phyloP scores from a whole-genome alignment of 1,139 yeast species.

The Yamadazyma mexicana region DNA sequence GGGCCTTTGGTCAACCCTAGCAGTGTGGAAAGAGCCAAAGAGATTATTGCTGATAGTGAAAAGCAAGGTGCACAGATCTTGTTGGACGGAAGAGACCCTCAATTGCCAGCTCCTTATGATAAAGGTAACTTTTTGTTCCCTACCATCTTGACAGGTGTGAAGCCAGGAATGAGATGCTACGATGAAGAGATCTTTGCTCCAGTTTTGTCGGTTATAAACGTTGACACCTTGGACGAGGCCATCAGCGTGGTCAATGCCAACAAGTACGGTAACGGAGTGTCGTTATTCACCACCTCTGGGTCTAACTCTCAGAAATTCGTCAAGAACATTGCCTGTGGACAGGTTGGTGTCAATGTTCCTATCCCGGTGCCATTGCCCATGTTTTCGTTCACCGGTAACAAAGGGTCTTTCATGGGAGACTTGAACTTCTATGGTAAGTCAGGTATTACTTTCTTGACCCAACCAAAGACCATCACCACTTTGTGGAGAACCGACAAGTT shows the following conservation, averaged over 20 bases:
- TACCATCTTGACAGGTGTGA: constrained; percentile 62
- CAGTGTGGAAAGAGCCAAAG: constrained; percentile 53
- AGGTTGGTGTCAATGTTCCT: constrained; percentile 79
- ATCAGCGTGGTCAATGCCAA: constrained; percentile 63
- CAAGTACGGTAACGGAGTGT: constrained; percentile 73
- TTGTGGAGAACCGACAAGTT: constrained; percentile 66
- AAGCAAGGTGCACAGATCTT: constrained; percentile 59
- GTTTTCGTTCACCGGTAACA: constrained; percentile 80
- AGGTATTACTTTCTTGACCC: constrained; percentile 70
- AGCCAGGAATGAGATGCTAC: constrained; percentile 70
- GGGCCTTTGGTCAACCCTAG: constrained; percentile 74
- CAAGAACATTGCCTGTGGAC: constrained; percentile 72
- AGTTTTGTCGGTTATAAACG: constrained; percentile 63
- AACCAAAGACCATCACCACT: constrained; percentile 73
- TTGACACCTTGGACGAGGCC: constrained; percentile 72
- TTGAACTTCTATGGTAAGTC: constrained; percentile 79
- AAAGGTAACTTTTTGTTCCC: constrained; percentile 79
- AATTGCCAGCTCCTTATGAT: constrained; percentile 35
- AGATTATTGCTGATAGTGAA: constrained; percentile 55
- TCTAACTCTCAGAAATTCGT: constrained; percentile 69
- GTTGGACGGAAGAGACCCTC: constrained; percentile 64
- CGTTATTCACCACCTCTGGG: constrained; percentile 71
- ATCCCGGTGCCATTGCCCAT: constrained; percentile 85
- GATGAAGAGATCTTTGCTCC: constrained; percentile 81
- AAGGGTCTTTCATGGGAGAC: constrained; percentile 77